Evolutionary conservation across 2,329 filamentous ascomycete species (phyloP).

Genomic region (Trichophyton schoenleinii): DNA sequence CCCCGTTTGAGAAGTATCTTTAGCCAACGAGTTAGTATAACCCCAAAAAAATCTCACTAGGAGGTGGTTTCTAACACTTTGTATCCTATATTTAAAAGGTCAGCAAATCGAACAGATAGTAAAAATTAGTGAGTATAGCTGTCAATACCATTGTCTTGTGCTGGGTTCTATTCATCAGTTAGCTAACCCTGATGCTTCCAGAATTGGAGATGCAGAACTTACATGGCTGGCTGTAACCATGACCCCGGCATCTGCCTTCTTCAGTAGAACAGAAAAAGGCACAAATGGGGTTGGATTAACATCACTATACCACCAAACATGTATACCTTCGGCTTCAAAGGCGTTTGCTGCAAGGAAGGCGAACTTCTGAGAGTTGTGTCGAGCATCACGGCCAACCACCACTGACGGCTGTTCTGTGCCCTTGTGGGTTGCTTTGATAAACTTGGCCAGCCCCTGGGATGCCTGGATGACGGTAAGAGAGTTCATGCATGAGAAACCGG

Average conservation of each 20-base stretch:
- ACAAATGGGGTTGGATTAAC: constrained; percentile 49
- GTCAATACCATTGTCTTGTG: constrained; percentile 44
- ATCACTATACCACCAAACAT: constrained; percentile 47
- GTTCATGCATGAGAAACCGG: constrained; percentile 51
- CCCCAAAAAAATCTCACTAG: background rate
- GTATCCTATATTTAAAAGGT: constrained; percentile 34
- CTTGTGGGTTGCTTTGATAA: constrained; percentile 38
- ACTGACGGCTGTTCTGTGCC: constrained; percentile 37
- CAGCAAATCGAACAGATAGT: background rate
- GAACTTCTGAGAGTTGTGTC: constrained; percentile 50
- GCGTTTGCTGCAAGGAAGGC: constrained; percentile 48
- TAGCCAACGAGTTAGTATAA: constrained; percentile 14
- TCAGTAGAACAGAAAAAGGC: constrained; percentile 45
- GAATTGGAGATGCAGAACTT: constrained; percentile 13
- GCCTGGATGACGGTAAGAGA: constrained; percentile 49
- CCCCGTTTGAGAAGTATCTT: constrained; percentile 50
- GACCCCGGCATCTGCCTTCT: constrained; percentile 45
- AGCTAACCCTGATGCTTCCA: background rate
- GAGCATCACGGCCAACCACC: constrained; percentile 51
- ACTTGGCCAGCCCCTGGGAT: constrained; percentile 52
- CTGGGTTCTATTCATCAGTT: constrained; percentile 38
- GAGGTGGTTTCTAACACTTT: constrained; percentile 38
- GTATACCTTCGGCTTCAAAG: constrained; percentile 46
- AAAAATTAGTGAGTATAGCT: background rate
- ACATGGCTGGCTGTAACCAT: constrained; percentile 55